Base-by-base conservation (phyloP, 768 basidiomycete genomes). In the Boletus reticulatus region DNA sequence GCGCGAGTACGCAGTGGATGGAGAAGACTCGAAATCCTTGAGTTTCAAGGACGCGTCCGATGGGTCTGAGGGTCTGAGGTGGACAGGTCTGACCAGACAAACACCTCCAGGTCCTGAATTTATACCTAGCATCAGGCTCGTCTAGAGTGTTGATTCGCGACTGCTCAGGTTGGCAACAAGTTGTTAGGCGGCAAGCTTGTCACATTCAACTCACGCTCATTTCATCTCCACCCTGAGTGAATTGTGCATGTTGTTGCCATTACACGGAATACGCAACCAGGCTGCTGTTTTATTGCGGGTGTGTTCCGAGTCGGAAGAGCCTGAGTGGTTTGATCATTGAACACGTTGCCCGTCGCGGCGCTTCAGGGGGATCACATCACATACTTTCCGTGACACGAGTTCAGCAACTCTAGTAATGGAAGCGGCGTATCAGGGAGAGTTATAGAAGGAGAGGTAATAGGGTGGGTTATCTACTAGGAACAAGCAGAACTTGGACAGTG, bases 81-180 rank as follows among this genome's bases (percentile, higher is more conserved):
- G 24, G 39, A 45, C 5, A 11, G 45, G 27, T 37, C 17, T 56
- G 32, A 37, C 14, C 17, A 38, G 14, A 32, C 37, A 20, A 38
- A n/a, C 10, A 7, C 27, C 38, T 39, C 12, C 12, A 32, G 27
- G 12, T 36, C 50, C 32, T 34, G 43, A n/a, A 31, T 66, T 65
- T 65, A 65, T 65, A 62, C 48, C 39, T n/a, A 14, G 22, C 9
- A 17, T 38, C 52, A 36, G 34, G 34, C 50, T 48, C 61, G 38
- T 38, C 44, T 20, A 39, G 53, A 39, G 53, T 19, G 34, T 55
- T 29, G 22, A 50, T 49, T 36, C 6, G 20, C 39, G 31, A n/a
- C 19, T 44, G 10, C 48, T 46, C 39, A 17, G 39, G 46, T 52
- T 59, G 41, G 41, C 14, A 38, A 48, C 31, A 36, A 6, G 9